Percentiles rank a stretch among this genome's conserved stretches.
Conservation (phyloP, 306 rosid species). For the Amphicarpaea edgeworthii region DNA sequence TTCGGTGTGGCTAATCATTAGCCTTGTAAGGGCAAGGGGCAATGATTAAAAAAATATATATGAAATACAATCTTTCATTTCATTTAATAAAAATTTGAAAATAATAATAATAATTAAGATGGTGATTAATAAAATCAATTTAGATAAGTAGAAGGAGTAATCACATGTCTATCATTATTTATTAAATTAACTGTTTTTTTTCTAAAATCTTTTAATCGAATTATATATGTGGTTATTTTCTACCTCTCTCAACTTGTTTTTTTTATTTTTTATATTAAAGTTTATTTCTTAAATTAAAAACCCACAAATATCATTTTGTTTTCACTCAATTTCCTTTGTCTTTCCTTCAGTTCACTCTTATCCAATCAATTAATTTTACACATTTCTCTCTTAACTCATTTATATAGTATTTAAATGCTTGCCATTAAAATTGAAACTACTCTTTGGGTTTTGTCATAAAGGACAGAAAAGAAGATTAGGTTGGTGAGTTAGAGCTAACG, state of each 20-base stretch:
- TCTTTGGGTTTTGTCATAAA: neutral
- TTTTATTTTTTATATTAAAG: too few relatives aligned
- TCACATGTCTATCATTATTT: too few relatives aligned
- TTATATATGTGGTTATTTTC: too few relatives aligned
- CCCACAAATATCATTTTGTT: neutral
- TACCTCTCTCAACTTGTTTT: too few relatives aligned
- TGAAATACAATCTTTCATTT: neutral
- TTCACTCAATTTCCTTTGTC: neutral
- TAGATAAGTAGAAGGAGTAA: too few relatives aligned
- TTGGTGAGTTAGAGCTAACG: constrained; percentile 42
- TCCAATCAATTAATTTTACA: neutral
- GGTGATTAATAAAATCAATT: neutral
- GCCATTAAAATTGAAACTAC: constrained; percentile 11
- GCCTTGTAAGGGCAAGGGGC: neutral
- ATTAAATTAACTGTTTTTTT: too few relatives aligned
- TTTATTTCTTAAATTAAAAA: too few relatives aligned
- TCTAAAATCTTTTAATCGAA: too few relatives aligned
- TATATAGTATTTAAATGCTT: neutral
- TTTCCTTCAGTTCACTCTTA: neutral
- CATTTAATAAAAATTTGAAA: neutral
- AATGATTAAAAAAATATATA: neutral
- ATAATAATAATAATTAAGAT: neutral
- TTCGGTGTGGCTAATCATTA: neutral
- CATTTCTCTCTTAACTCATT: neutral
- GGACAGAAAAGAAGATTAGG: constrained; percentile 27